A percentile compares a stretch with the other conserved stretches of the same genome.
phyloP scores from a whole-genome alignment of 495 filamentous ascomycete genomes.

The Lichenothelia convexa region DNA sequence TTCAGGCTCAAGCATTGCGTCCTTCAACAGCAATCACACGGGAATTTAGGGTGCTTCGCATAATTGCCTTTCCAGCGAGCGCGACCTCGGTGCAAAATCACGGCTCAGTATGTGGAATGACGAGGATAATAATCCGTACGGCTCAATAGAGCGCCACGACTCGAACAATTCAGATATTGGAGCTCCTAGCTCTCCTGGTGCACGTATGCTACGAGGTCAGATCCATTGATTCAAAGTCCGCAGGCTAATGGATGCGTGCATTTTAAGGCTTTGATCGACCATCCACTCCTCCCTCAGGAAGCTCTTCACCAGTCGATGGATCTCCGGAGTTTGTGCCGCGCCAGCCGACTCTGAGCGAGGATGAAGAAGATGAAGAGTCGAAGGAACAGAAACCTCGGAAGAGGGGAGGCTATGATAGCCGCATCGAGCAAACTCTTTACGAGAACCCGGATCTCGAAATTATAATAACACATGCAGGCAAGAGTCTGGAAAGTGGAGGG shows the following conservation, averaged over 20 bases:
- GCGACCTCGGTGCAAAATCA: too few species aligned
- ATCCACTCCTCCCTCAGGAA: constrained; percentile 23
- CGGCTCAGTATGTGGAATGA: constrained; percentile 59
- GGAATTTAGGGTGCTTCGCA: too few species aligned
- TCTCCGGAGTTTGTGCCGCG: constrained; percentile 41
- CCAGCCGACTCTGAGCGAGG: constrained; percentile 38
- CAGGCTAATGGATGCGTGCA: too few species aligned
- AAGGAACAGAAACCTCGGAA: constrained; percentile 31
- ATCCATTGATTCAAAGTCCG: too few species aligned
- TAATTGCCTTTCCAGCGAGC: too few species aligned
- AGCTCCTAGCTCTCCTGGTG: constrained; percentile 42
- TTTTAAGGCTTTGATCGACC: constrained; percentile 21
- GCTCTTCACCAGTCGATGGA: constrained; percentile 23
- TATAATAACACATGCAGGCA: constrained; percentile 80
- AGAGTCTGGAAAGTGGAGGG: constrained; percentile 78
- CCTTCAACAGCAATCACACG: too few species aligned
- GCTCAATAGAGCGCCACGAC: constrained; percentile 70
- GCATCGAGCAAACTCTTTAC: constrained; percentile 90
- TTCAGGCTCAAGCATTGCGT: too few species aligned
- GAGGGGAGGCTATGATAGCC: constrained; percentile 76
- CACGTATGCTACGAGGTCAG: constrained; percentile 17
- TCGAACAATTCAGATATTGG: constrained; percentile 54
- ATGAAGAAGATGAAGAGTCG: constrained; percentile 41
- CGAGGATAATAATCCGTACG: constrained; percentile 89
- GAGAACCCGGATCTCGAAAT: constrained; percentile 83